Conservation (phyloP, 2,329 filamentous ascomycete species). For the Colletotrichum viniferum region DNA sequence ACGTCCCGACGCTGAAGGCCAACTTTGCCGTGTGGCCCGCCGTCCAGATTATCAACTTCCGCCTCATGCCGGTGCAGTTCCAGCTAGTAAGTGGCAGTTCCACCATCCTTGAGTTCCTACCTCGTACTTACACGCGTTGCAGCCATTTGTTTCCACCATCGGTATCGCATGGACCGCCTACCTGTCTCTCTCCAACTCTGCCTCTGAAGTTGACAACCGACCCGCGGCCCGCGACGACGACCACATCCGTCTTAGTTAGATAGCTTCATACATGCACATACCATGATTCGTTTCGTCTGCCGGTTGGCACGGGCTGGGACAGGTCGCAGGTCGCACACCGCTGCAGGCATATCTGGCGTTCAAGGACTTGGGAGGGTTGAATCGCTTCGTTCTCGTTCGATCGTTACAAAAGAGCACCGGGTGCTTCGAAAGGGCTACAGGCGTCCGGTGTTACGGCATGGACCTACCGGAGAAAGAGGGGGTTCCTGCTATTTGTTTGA, state of each 20-base stretch:
- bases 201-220: slow-evolving; percentile 62
- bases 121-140: not conserved
- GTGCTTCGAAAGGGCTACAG: not conserved
- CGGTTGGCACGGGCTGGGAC: not conserved
- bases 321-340: not conserved
- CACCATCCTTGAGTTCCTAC: not conserved
- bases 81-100: slow-evolving; percentile 81
- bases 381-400: not conserved
- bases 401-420: not conserved
- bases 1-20: slow-evolving; percentile 90
- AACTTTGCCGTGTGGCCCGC: slow-evolving; percentile 96
- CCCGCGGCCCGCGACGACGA: slow-evolving; percentile 28
- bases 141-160: slow-evolving; percentile 95
- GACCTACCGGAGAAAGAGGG: not conserved
- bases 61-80: slow-evolving; percentile 91
- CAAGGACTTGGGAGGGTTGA: not conserved
- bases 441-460: not conserved
- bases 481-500: not conserved
- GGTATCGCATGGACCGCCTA: slow-evolving; percentile 99
- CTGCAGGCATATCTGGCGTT: not conserved
- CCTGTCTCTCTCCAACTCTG: slow-evolving; percentile 82
- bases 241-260: slow-evolving; percentile 38
- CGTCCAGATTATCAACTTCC: slow-evolving; percentile 96
- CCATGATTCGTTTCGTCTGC: not conserved
- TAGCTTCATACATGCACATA: not conserved